phyloP scores from a whole-genome alignment of 2,329 filamentous ascomycete genomes.

The Aspergillus udagawae region DNA sequence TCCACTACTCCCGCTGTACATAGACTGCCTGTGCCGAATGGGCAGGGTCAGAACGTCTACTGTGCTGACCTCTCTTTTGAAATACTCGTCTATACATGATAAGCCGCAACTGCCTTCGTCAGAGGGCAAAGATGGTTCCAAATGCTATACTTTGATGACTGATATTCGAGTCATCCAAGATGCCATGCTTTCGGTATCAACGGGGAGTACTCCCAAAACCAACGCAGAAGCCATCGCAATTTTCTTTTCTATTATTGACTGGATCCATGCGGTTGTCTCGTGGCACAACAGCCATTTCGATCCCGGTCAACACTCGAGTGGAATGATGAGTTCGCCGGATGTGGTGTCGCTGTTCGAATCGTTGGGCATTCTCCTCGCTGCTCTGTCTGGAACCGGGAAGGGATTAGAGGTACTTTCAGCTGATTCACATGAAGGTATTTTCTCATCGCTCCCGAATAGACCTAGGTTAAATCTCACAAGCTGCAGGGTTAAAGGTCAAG shows the following conservation, averaged over 20 bases:
- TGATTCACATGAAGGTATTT: slow-evolving; percentile 31
- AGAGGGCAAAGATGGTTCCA: slow-evolving; percentile 12
- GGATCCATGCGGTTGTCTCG: slow-evolving; percentile 36
- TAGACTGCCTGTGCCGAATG: slow-evolving; percentile 35
- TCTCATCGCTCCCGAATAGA: not conserved
- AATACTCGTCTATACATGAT: slow-evolving; percentile 34
- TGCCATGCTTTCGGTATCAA: slow-evolving; percentile 36
- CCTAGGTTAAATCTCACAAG: not conserved
- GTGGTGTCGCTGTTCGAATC: slow-evolving; percentile 40
- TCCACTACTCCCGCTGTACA: slow-evolving; percentile 40
- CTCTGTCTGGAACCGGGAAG: slow-evolving; percentile 34
- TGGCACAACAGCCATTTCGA: slow-evolving; percentile 30
- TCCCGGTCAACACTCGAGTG: slow-evolving; percentile 24
- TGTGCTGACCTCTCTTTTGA: slow-evolving; percentile 30
- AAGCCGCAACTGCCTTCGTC: slow-evolving; percentile 4
- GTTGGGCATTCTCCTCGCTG: slow-evolving; percentile 39
- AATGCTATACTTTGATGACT: slow-evolving; percentile 36
- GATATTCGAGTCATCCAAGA: slow-evolving; percentile 42
- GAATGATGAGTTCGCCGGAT: slow-evolving; percentile 33
- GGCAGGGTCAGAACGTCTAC: slow-evolving; percentile 31
- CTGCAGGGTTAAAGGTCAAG: slow-evolving; percentile 32
- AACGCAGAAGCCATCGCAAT: slow-evolving; percentile 28
- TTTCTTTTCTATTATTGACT: slow-evolving; percentile 32
- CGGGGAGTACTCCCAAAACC: slow-evolving; percentile 28
- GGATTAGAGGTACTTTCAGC: slow-evolving; percentile 34